phyloP scores from a whole-genome alignment of 1,139 yeast genomes.

The Candida frijolesensis region DNA sequence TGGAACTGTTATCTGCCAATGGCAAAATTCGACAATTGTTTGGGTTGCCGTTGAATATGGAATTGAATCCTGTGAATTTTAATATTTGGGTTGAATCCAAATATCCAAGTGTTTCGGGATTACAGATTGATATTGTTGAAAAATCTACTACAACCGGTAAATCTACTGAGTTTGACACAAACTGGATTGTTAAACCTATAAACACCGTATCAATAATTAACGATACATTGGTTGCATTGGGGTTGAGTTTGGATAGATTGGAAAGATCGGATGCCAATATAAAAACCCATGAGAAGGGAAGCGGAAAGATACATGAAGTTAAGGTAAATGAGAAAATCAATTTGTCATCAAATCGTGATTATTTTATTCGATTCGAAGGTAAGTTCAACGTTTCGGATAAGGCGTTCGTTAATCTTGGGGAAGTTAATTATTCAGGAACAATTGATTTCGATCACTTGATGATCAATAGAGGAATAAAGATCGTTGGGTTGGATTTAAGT shows the following conservation, averaged over 20 bases:
- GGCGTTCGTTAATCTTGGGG: slow-evolving; percentile 20
- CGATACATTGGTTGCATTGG: slow-evolving; percentile 25
- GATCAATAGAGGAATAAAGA: slow-evolving; percentile 35
- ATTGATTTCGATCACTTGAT: slow-evolving; percentile 36
- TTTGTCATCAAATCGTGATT: slow-evolving; percentile 23
- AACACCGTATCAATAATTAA: slow-evolving; percentile 22
- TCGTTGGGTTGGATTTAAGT: slow-evolving; percentile 20
- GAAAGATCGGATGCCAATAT: slow-evolving; percentile 22
- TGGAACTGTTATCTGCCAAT: slow-evolving; percentile 30
- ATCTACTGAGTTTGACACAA: slow-evolving; percentile 8
- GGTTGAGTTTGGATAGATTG: slow-evolving; percentile 28
- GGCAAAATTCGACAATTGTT: slow-evolving; percentile 24
- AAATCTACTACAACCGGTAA: slow-evolving; percentile 2
- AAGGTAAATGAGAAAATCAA: slow-evolving; percentile 12
- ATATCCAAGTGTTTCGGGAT: slow-evolving; percentile 34
- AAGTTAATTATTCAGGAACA: slow-evolving; percentile 28
- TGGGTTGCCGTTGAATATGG: slow-evolving; percentile 32
- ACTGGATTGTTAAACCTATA: slow-evolving; percentile 34
- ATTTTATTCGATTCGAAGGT: slow-evolving; percentile 28
- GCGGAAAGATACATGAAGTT: slow-evolving; percentile 30
- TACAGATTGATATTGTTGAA: slow-evolving; percentile 24
- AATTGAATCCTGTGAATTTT: slow-evolving; percentile 16
- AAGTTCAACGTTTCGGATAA: slow-evolving; percentile 23
- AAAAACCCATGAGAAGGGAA: slow-evolving; percentile 27
- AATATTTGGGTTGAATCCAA: slow-evolving; percentile 35